Conservation (phyloP, 2,329 filamentous ascomycete genomes). For the Clonostachys byssicola region DNA sequence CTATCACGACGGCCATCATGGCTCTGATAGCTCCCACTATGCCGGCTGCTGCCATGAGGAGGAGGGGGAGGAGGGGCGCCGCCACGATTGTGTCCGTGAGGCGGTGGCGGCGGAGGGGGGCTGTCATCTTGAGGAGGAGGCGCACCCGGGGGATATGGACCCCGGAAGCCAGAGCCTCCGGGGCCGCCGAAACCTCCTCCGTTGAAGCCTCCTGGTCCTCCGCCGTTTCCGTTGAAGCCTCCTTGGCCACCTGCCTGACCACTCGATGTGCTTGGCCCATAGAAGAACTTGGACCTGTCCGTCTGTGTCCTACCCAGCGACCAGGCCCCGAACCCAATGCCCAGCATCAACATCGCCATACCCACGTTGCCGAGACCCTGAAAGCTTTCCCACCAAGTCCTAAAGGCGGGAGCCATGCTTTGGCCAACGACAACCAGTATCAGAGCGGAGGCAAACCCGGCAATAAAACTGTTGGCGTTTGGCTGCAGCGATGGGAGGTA, state of each 20-base stretch:
- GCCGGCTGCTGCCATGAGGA: conserved; percentile 2
- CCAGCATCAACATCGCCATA: conserved; percentile 66
- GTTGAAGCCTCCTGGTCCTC: conserved; percentile 6
- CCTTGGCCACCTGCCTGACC: not conserved
- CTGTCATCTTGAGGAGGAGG: conserved; percentile 18
- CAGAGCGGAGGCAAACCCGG: conserved; percentile 76
- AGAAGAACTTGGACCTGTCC: conserved; percentile 9
- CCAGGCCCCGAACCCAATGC: conserved; percentile 77
- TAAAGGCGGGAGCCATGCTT: conserved; percentile 68
- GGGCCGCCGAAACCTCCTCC: conserved; percentile 2
- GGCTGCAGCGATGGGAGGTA: conserved; percentile 89
- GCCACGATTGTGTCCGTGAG: conserved; percentile 9
- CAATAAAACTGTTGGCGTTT: conserved; percentile 85
- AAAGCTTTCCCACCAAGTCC: conserved; percentile 68
- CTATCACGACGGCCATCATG: not conserved
- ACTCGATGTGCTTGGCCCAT: conserved; percentile 4
- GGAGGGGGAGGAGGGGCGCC: conserved; percentile 3
- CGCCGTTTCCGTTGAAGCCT: not conserved
- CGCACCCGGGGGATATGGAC: conserved; percentile 19
- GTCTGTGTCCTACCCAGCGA: conserved; percentile 38
- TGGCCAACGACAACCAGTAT: conserved; percentile 69
- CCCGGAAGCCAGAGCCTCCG: conserved; percentile 17
- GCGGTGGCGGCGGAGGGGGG: conserved; percentile 22
- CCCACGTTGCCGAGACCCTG: conserved; percentile 70
- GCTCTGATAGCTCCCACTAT: not conserved